A percentile compares a stretch with the other conserved stretches of the same genome.
Conservation (phyloP, 2,329 filamentous ascomycete species). For the Fusarium foetens region DNA sequence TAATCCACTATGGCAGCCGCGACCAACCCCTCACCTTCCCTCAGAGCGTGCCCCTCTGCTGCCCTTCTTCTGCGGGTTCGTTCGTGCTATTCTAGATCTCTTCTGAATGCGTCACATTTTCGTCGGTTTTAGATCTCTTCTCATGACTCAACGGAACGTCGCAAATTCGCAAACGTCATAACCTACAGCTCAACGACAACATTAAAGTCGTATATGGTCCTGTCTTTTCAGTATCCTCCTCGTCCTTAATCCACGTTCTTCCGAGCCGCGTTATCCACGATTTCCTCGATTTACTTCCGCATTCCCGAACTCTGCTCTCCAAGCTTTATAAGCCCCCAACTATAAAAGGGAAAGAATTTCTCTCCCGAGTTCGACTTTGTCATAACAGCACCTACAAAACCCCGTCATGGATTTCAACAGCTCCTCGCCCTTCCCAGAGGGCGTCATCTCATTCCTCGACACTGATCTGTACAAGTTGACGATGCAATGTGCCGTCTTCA, state of each 20-base stretch:
- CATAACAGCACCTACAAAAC: background rate
- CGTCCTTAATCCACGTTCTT: background rate
- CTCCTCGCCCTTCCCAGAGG: conserved; percentile 75
- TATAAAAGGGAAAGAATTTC: background rate
- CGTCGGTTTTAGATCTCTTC: conserved; percentile 2
- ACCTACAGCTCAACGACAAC: background rate
- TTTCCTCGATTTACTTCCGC: conserved; percentile 26
- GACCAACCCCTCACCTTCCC: conserved; percentile 28
- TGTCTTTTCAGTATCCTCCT: conserved; percentile 6
- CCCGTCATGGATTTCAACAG: conserved; percentile 71
- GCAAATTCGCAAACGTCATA: conserved; percentile 4
- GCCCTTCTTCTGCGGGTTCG: conserved; percentile 5
- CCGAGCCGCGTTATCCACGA: conserved; percentile 8
- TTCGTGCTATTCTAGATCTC: conserved; percentile 26
- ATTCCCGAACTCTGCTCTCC: conserved; percentile 16
- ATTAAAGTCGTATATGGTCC: background rate
- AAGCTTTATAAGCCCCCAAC: background rate
- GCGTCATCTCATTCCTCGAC: conserved; percentile 84
- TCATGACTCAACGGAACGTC: conserved; percentile 11
- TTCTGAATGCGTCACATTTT: conserved; percentile 35
- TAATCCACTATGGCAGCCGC: conserved; percentile 35
- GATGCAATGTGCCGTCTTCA: conserved; percentile 97
- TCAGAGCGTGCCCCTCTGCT: conserved; percentile 22
- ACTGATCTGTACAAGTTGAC: conserved; percentile 95
- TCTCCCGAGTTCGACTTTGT: background rate